Evolutionary conservation across 345 rosid genomes (phyloP), one percentile per base, ranked within the genome.

Genomic region (Rhizophora mangle): DNA sequence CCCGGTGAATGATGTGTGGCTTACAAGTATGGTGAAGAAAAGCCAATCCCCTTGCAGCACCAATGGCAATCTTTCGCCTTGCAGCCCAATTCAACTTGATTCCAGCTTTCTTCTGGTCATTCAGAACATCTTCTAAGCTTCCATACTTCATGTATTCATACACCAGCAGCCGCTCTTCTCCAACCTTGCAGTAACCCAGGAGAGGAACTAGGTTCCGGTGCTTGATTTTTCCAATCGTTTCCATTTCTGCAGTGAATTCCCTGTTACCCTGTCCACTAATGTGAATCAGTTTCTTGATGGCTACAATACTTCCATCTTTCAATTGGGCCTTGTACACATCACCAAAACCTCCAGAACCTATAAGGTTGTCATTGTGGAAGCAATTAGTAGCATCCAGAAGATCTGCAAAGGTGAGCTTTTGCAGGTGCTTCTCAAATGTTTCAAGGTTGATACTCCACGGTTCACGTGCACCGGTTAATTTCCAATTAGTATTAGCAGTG

Each of bases 211-310:
- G 90, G 82, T 92, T 95, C 60, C 88, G 66, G 77, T 95, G 97
- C 92, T 90, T 95, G 81, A 95, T 90, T 75, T 87, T 90, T 70
- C 99, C 98, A 1, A 92, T 95, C 13, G 99, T 95, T 71, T 95
- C 98, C 99, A 95, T 95, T 80, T 95, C 99, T 0, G 98, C 93
- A 18, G 82, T 90, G 86, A 95, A 95, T 77, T 95, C 98, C 60
- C 96, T 75, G 66, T 95, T 98, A 4, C 99, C 99, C 77, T 95
- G 98, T 71, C 99, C 99, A 47, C 98, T 95, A 46, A 95, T 80
- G 46, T 87, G 99, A 63, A 84, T 90, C 68, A 95, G 81, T 75
- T 95, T 95, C 90, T 95, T 95, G 79, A 95, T 92, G 31, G 99
- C 99, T 4, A 95, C 99, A 7, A 83, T 72, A 11, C 84, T 90